Evolutionary conservation across 192 early-diverging fungal species (phyloP).

Genomic region (Polychytrium aggregatum): DNA sequence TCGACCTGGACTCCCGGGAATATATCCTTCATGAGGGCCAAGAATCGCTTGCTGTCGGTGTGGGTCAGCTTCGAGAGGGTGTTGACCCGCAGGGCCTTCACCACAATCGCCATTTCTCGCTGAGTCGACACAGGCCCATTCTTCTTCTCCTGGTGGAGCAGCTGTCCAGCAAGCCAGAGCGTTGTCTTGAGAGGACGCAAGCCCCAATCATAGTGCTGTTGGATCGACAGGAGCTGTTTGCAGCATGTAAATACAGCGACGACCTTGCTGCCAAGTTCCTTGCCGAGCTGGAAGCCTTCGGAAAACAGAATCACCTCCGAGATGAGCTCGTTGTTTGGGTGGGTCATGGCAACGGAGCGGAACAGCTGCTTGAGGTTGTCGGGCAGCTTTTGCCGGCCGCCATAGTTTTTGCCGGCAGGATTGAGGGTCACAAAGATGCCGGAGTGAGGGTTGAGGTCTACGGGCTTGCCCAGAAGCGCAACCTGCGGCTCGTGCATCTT

Average conservation of each 20-base stretch:
- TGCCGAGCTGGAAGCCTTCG: conserved; percentile 44
- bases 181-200: conserved; percentile 43
- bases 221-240: conserved; percentile 36
- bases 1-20: conserved; percentile 34
- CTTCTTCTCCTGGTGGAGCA: conserved; percentile 34
- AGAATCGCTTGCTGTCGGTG: conserved; percentile 31
- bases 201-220: conserved; percentile 54
- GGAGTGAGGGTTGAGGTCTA: conserved; percentile 40
- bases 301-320: conserved; percentile 47
- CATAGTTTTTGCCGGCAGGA: conserved; percentile 51
- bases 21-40: conserved; percentile 38
- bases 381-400: conserved; percentile 47
- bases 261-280: conserved; percentile 43
- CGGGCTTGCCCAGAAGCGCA: conserved; percentile 26
- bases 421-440: conserved; percentile 53
- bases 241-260: conserved; percentile 44
- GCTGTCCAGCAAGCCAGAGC: conserved; percentile 32
- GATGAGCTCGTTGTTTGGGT: conserved; percentile 50
- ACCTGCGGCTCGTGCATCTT: conserved; percentile 25
- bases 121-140: conserved; percentile 7
- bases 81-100: conserved; percentile 43
- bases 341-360: conserved; percentile 49
- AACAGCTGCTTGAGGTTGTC: conserved; percentile 53
- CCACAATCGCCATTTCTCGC: conserved; percentile 28
- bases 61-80: conserved; percentile 47